Conservation (phyloP, 345 rosid species). For the Barbarea vulgaris region DNA sequence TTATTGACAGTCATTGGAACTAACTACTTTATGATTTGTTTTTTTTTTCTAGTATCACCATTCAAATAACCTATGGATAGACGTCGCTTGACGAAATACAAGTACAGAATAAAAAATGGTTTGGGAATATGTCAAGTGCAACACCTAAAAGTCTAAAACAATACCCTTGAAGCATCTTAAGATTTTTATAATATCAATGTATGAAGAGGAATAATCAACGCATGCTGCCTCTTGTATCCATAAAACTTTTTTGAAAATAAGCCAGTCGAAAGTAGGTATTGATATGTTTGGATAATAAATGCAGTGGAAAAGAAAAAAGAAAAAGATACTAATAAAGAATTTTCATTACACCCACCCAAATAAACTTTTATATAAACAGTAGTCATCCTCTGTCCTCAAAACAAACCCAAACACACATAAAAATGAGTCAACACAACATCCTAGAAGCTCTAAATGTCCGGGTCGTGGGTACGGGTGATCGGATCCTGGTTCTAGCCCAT, state of each 20-base stretch:
- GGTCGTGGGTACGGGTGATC: conserved; percentile 66
- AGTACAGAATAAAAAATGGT: conserved; percentile 6
- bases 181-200: neutral
- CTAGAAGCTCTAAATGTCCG: conserved; percentile 77
- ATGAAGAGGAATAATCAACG: conserved; percentile 28
- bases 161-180: conserved; percentile 31
- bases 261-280: conserved; percentile 12
- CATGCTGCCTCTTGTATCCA: conserved; percentile 10
- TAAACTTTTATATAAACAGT: conserved; percentile 35
- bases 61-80: conserved; percentile 11
- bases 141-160: conserved; percentile 21
- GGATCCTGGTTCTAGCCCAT: conserved; percentile 67
- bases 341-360: conserved; percentile 6
- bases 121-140: conserved; percentile 20
- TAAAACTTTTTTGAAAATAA: neutral
- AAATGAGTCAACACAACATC: conserved; percentile 54
- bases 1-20: neutral
- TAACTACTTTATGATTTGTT: neutral
- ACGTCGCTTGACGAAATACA: neutral
- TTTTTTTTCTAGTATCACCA: neutral
- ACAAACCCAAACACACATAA: neutral
- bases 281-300: neutral
- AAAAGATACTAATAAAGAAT: conserved; percentile 11
- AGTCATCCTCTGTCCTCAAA: neutral
- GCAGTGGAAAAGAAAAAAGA: neutral